phyloP scores from a whole-genome alignment of 1,284 basidiomycete genomes.

The Moesziomyces parantarcticus region DNA sequence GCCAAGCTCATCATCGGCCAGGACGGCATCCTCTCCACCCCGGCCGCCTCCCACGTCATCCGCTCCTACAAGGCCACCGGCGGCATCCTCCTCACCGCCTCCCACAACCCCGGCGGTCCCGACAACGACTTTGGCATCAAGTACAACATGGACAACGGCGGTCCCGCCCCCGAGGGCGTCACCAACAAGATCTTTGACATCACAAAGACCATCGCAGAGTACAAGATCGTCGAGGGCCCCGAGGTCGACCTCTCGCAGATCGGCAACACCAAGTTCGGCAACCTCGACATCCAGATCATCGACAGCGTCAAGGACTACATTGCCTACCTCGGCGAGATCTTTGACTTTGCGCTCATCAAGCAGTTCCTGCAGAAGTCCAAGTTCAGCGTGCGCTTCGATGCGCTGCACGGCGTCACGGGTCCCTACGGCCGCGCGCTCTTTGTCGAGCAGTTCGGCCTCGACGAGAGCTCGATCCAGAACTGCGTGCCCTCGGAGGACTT shows the following conservation, averaged over 20 bases:
- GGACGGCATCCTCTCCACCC: constrained; percentile 91
- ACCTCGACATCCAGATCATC: constrained; percentile 85
- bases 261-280: constrained; percentile 77
- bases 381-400: constrained; percentile 94
- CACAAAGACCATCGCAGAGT: constrained; percentile 85
- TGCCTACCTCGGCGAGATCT: constrained; percentile 84
- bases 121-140: constrained; percentile 99
- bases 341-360: constrained; percentile 93
- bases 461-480: constrained; percentile 86
- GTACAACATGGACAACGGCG: constrained; percentile 97
- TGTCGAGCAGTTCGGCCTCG: constrained; percentile 83
- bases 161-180: constrained; percentile 92
- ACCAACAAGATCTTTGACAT: constrained; percentile 93
- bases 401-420: constrained; percentile 94
- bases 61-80: constrained; percentile 94
- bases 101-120: constrained; percentile 97
- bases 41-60: constrained; percentile 95
- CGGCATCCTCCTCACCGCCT: constrained; percentile 96
- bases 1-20: constrained; percentile 70
- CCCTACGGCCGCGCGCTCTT: constrained; percentile 94
- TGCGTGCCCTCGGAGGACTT: constrained; percentile 91
- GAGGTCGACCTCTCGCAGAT: constrained; percentile 87
- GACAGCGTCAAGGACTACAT: constrained; percentile 94
- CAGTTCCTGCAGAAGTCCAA: constrained; percentile 78
- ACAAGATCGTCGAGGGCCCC: constrained; percentile 84